Base-by-base conservation (phyloP, 2,329 filamentous ascomycete species). In the Diaporthe capsici region DNA sequence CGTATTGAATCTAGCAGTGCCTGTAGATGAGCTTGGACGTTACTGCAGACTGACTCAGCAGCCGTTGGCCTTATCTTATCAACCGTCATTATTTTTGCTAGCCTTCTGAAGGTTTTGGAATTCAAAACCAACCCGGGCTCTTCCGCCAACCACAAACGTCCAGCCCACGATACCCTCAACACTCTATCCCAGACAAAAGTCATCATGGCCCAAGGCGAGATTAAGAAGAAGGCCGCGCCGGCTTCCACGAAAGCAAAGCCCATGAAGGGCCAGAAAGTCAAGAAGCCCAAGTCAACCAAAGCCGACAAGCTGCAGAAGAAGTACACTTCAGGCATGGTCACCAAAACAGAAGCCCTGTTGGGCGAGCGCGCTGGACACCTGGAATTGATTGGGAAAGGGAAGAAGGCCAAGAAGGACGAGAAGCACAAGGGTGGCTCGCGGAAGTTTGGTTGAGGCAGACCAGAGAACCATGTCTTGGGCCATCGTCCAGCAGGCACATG, bases 301-400 rank as follows among this genome's bases (percentile, higher is more conserved):
- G 84, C 88, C 79, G 88, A 90, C 84, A 90, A 89, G 84, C 79
- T 87, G 78, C 87, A 87, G 83, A 87, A 86, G 80, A 90, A 90
- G 82, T 89, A 88, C 81, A 87, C 88, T 17, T 86, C 88, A 4
- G 90, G 89, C 63, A 85, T 92, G 80, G 86, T 85, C 58, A 85
- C 84, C 75, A 86, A 86, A 84, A 92, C 90, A 44, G 90, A 92
- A 85, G 85, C 86, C 77, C 84, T 92, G 80, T 85, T 92, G 55
- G 90, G 90, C 76, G 89, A 91, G 84, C 84, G 90, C 12, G 90
- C 89, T 7, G 90, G 90, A 0, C 90, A 92, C 76, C 82, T 92
- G 34, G 90, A 92, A 84, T 81, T 92, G 77, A 90, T 92, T 76
- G 90, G 89, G 44, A 87, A 89, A 82, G 87, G 88, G 13, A 89